Evolutionary conservation across 2,329 filamentous ascomycete genomes (phyloP), one percentile per base, ranked within the genome.

Genomic region (Neurospora crassa): DNA sequence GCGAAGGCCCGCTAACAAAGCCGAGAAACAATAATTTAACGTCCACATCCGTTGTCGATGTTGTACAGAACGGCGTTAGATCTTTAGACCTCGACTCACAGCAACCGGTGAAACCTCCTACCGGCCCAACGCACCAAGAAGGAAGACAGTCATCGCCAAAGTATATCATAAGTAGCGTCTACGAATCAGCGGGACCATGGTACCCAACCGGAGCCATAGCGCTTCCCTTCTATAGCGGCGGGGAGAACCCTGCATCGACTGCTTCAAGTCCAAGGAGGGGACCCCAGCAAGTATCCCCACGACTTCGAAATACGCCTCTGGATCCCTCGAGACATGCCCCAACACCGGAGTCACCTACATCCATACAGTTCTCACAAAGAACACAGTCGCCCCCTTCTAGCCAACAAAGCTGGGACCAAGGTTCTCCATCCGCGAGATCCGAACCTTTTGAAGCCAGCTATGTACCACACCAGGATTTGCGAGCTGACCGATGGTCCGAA

Each of bases 361-460:
- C 71, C 14, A 8, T 68, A 3, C 34, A 63, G 4, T 63, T 37
- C 29, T 34, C 69, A 11, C 69, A 72, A 12, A 47, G 67, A 12
- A 40, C 47, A 24, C 68, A 70, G 12, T 70, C 73, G 0, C 71
- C 70, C 16, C 69, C 70, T 12, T 18, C 70, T 16, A 68, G 29
- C 7, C 45, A 70, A 41, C 42, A 47, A 16, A 63, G 18, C 5
- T 72, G 72, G 73, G 68, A 43, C 10, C 72, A 67, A 16, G 59
- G 67, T 6, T 71, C 71, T 12, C 67, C 68, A 7, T 67, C 67
- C n/a, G 53, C 68, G 8, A 68, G 63, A 34, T 72, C 73, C 7
- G 72, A 72, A 45, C 68, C 70, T 3, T 45, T 68, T 11, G 45
- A 41, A 5, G 40, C 41, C 18, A 40, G 45, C 16, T 69, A 47